Conservation (phyloP, 108 stramenopile species). For the Skeletonema tropicum region DNA sequence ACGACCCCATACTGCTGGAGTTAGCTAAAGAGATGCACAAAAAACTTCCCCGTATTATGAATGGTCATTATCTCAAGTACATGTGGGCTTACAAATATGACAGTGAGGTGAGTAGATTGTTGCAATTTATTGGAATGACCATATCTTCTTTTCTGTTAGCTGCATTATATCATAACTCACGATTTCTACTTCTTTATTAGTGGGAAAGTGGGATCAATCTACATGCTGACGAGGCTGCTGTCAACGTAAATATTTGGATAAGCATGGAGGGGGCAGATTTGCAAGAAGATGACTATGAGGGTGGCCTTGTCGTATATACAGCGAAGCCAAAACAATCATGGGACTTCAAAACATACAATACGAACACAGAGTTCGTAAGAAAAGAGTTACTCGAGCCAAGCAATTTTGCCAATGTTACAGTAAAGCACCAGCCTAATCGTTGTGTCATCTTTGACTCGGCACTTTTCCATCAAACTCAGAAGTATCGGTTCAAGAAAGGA, state of each 20-base stretch:
- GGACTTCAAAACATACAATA: slow-evolving; percentile 69
- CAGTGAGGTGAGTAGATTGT: too few species aligned
- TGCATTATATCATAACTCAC: too few species aligned
- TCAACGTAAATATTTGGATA: slow-evolving; percentile 87
- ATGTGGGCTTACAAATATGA: slow-evolving; percentile 75
- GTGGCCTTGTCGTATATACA: slow-evolving; percentile 77
- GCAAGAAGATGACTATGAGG: slow-evolving; percentile 52
- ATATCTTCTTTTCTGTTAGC: too few species aligned
- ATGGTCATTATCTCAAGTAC: slow-evolving; percentile 60
- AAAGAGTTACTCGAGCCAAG: slow-evolving; percentile 60
- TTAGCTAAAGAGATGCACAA: slow-evolving; percentile 59
- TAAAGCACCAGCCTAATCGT: slow-evolving; percentile 76
- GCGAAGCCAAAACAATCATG: slow-evolving; percentile 71
- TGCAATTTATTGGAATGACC: too few species aligned
- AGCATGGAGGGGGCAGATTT: slow-evolving; percentile 78
- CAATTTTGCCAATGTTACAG: slow-evolving; percentile 72
- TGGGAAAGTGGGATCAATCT: slow-evolving; percentile 64
- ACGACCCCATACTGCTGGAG: slow-evolving; percentile 59
- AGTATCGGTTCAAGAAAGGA: slow-evolving; percentile 63
- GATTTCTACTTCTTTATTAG: slow-evolving; percentile 3
- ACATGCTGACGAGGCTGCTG: slow-evolving; percentile 83
- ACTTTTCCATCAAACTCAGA: slow-evolving; percentile 81
- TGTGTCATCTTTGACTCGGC: slow-evolving; percentile 85
- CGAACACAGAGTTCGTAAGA: slow-evolving; percentile 53
- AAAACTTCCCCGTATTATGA: slow-evolving; percentile 56